Conservation (phyloP, 148 eudicot species). For the Chenopodium album region DNA sequence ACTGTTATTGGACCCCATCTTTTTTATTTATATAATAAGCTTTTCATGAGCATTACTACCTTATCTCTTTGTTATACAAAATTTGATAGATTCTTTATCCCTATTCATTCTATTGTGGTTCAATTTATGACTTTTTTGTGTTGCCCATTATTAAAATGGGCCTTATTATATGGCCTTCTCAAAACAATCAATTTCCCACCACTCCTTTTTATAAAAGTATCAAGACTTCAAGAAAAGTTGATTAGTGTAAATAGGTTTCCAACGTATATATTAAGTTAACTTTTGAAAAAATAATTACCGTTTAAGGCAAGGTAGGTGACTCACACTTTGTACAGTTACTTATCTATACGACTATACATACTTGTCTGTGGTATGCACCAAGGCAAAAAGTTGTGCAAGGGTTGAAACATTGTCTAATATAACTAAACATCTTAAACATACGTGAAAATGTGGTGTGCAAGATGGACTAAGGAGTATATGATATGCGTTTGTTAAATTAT, state of each 20-base stretch:
- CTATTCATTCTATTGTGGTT: neutral
- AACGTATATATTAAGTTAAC: neutral
- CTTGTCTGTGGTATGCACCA: no score
- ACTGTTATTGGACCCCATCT: constrained; percentile 1
- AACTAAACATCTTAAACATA: no score
- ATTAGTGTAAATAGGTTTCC: no score
- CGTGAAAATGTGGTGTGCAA: no score
- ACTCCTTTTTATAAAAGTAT: neutral
- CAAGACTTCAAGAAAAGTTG: neutral
- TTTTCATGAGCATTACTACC: neutral
- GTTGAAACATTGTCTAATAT: no score
- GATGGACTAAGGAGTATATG: no score
- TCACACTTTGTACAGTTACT: no score
- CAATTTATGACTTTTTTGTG: neutral
- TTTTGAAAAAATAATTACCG: neutral
- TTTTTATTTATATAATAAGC: neutral
- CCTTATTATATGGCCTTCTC: neutral
- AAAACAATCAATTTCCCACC: neutral
- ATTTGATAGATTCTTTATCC: neutral
- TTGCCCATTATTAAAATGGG: neutral
- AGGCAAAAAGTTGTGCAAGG: no score
- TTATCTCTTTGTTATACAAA: constrained; percentile 12
- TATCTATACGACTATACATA: no score
- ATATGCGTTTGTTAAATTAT: no score
- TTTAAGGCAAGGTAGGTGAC: no score